Percentiles rank a stretch among this genome's conserved stretches.
Evolutionary conservation across 139 green algal species (phyloP).

Genomic region (Diplosphaera chodatii): DNA sequence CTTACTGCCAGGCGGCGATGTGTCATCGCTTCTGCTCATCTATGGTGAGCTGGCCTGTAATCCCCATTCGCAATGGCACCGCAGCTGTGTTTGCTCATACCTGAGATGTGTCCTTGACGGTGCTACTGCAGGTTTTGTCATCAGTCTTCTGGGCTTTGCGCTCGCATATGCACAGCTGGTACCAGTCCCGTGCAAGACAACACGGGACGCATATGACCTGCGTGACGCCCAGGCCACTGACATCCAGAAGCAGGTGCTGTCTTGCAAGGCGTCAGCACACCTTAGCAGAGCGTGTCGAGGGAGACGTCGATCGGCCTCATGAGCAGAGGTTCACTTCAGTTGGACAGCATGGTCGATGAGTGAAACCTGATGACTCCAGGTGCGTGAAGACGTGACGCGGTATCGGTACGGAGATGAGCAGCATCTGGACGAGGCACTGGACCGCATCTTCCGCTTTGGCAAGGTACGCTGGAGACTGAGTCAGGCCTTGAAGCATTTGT

Average conservation of each 20-base stretch:
- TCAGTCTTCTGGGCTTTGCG: constrained; percentile 89
- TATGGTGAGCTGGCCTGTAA: no score
- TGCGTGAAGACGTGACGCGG: constrained; percentile 71
- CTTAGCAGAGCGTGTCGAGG: no score
- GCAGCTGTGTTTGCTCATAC: no score
- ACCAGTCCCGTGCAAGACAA: constrained; percentile 76
- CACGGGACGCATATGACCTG: constrained; percentile 60
- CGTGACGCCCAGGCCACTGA: constrained; percentile 80
- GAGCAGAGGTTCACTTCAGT: no score
- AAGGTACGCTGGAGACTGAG: background rate
- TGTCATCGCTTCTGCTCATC: constrained; percentile 88
- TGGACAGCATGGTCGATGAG: background rate
- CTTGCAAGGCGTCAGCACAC: no score
- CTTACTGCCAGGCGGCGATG: constrained; percentile 78
- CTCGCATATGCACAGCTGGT: constrained; percentile 85
- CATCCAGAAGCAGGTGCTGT: constrained; percentile 93
- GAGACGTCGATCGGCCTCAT: no score
- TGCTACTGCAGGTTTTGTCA: constrained; percentile 73
- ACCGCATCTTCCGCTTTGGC: constrained; percentile 75
- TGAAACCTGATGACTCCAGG: constrained; percentile 29
- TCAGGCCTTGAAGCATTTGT: background rate
- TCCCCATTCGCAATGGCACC: no score
- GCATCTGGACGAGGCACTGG: constrained; percentile 94
- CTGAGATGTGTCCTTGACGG: no score
- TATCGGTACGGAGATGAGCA: constrained; percentile 96